phyloP scores from a whole-genome alignment of 2,329 filamentous ascomycete genomes.

The Neonectria ditissima region DNA sequence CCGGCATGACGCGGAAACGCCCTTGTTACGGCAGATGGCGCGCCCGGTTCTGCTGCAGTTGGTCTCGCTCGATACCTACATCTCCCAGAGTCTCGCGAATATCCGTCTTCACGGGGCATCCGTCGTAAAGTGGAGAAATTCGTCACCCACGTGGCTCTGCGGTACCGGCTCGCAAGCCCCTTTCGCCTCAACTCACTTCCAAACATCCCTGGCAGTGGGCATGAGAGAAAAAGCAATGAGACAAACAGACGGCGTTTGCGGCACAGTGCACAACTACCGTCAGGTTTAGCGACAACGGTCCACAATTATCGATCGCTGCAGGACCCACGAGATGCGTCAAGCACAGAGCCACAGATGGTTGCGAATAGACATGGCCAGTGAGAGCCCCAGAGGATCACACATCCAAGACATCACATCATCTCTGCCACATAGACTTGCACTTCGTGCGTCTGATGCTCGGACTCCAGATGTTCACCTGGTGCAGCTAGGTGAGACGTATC shows the following conservation, averaged over 20 bases:
- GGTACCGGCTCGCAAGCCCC: neutral
- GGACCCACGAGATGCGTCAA: conserved; percentile 7
- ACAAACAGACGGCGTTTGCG: conserved; percentile 18
- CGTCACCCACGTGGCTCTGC: conserved; percentile 20
- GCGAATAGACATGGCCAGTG: neutral
- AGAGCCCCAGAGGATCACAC: neutral
- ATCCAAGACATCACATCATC: neutral
- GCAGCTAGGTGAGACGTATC: neutral
- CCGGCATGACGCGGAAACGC: neutral
- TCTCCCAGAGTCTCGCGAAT: neutral
- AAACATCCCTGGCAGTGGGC: conserved; percentile 9
- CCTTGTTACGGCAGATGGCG: neutral
- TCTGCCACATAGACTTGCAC: neutral
- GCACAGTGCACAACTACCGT: conserved; percentile 26
- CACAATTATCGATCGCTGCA: conserved; percentile 1
- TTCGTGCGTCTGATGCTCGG: neutral
- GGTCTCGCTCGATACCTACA: too few species aligned
- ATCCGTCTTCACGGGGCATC: neutral
- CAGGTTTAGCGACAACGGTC: conserved; percentile 5
- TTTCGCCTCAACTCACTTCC: neutral
- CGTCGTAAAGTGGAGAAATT: conserved; percentile 1
- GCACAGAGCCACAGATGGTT: neutral
- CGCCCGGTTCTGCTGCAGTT: neutral
- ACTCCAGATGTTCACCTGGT: neutral
- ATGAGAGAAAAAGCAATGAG: conserved; percentile 8